A percentile compares a stretch with the other conserved stretches of the same genome.
phyloP scores from a whole-genome alignment of 495 filamentous ascomycete species.

The Talaromyces proteolyticus region DNA sequence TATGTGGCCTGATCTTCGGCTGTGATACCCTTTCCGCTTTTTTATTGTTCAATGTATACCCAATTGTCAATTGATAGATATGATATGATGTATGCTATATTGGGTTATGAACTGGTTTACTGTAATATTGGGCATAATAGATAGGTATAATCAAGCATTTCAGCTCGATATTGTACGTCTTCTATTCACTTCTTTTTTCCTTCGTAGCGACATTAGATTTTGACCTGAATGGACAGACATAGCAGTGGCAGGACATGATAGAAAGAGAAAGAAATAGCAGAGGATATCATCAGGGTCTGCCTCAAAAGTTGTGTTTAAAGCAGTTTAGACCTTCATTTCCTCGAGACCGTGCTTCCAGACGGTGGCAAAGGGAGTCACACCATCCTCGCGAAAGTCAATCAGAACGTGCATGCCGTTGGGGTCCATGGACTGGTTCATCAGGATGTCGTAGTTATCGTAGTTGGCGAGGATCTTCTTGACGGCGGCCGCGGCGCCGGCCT shows the following conservation, averaged over 20 bases:
- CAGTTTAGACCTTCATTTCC: slow-evolving; percentile 85
- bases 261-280: neutral
- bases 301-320: too few relatives aligned
- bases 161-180: neutral
- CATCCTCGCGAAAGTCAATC: slow-evolving; percentile 96
- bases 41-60: neutral
- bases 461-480: slow-evolving; percentile 74
- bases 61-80: too few relatives aligned
- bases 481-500: slow-evolving; percentile 62
- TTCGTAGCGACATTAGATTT: slow-evolving; percentile 6
- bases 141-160: neutral
- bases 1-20: slow-evolving; percentile 3
- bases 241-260: too few relatives aligned
- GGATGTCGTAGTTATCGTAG: slow-evolving; percentile 95
- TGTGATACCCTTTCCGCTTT: neutral
- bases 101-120: too few relatives aligned
- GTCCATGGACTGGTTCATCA: slow-evolving; percentile 86
- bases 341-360: slow-evolving; percentile 95
- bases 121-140: too few relatives aligned
- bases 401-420: slow-evolving; percentile 92
- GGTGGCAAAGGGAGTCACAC: slow-evolving; percentile 79
- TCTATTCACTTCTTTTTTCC: slow-evolving; percentile 3
- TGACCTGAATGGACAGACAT: slow-evolving; percentile 1
- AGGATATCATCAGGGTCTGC: too few relatives aligned
- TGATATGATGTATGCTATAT: too few relatives aligned